Evolutionary conservation across 208 protist species (phyloP).

Genomic region (Trypanosoma brucei): DNA sequence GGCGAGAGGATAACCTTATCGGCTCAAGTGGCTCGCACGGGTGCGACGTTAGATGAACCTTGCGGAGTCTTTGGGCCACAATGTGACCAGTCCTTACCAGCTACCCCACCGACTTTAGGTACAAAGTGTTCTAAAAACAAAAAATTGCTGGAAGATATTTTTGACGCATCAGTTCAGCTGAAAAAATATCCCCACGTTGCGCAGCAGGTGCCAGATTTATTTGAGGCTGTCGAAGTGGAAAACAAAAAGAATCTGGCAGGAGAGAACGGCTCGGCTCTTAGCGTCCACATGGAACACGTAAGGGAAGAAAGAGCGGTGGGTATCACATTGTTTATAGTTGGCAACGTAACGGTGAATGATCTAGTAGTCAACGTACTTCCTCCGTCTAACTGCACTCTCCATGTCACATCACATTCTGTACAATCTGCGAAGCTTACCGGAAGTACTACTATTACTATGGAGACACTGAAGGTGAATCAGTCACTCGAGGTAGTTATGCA

Average conservation of each 20-base stretch:
- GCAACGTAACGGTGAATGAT: background rate
- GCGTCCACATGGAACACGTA: constrained; percentile 12
- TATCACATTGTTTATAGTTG: constrained; percentile 6
- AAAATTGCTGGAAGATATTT: constrained; percentile 57
- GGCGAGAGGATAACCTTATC: too few species aligned
- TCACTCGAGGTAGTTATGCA: constrained; percentile 2
- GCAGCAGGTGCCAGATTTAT: background rate
- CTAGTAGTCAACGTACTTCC: background rate
- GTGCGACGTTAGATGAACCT: too few species aligned
- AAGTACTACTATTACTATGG: background rate
- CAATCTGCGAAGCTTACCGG: background rate
- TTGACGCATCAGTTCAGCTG: constrained; percentile 22
- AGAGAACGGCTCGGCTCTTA: background rate
- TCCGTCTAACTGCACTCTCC: constrained; percentile 6
- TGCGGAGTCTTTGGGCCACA: too few species aligned
- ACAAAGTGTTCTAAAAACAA: constrained; percentile 28
- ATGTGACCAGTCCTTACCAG: too few species aligned
- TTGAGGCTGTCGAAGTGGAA: background rate
- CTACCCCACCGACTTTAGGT: too few species aligned
- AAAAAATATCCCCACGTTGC: constrained; percentile 5
- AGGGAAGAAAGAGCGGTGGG: constrained; percentile 1
- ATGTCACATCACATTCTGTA: constrained; percentile 1
- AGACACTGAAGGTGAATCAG: constrained; percentile 4
- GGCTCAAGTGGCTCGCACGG: too few species aligned
- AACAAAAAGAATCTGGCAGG: too few species aligned